Conservation (phyloP, 2,329 filamentous ascomycete genomes). For the Verruconis gallopava region DNA sequence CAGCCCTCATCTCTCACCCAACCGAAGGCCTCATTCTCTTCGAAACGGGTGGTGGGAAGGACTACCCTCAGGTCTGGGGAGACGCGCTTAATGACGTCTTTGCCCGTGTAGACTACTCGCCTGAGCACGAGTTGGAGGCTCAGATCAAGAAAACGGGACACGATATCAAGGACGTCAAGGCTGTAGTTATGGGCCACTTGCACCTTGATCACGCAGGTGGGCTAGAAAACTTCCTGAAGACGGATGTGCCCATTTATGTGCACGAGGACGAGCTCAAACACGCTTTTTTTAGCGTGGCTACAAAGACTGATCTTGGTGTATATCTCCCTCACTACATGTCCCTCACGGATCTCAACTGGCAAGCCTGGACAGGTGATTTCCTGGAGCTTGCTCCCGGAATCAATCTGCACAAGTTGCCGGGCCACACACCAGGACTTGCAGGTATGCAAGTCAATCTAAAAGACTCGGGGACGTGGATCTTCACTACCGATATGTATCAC, state of each 20-base stretch:
- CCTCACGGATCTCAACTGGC: constrained; percentile 26
- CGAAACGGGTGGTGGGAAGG: constrained; percentile 7
- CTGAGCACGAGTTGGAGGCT: constrained; percentile 22
- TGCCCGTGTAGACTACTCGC: constrained; percentile 22
- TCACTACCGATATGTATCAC: constrained; percentile 27
- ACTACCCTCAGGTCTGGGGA: constrained; percentile 8
- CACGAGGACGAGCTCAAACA: constrained; percentile 26
- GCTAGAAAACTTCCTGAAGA: constrained; percentile 31
- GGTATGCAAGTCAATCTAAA: constrained; percentile 26
- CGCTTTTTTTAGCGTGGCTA: constrained; percentile 25
- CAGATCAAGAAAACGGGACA: constrained; percentile 28
- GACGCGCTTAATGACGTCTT: constrained; percentile 25
- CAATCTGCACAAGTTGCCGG: constrained; percentile 22
- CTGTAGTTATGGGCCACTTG: constrained; percentile 34
- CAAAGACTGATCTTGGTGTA: constrained; percentile 20
- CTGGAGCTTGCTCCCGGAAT: constrained; percentile 23
- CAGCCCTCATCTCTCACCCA: constrained; percentile 6
- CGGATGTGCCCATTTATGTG: constrained; percentile 26
- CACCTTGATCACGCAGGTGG: constrained; percentile 38
- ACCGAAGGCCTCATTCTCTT: constrained; percentile 9
- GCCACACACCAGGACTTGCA: constrained; percentile 19
- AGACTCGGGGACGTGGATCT: constrained; percentile 24
- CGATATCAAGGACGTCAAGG: constrained; percentile 34
- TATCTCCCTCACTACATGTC: constrained; percentile 25
- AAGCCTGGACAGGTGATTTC: constrained; percentile 20